Base-by-base conservation (phyloP, 2,329 filamentous ascomycete species). In the Aschersonia sp. region DNA sequence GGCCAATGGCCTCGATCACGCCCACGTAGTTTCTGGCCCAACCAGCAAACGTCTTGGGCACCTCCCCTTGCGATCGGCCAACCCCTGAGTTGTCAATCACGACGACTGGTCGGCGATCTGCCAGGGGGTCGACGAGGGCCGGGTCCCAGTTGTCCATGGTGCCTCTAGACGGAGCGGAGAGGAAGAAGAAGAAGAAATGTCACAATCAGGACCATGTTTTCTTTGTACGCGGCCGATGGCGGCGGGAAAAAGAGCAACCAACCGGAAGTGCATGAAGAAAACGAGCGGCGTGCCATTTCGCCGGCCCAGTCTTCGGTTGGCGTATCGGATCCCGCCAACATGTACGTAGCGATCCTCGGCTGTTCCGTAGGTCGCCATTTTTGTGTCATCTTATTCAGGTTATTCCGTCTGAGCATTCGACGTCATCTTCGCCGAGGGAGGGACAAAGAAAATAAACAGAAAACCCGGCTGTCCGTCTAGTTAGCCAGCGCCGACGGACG, bases 51-150 rank as follows among this genome's bases (percentile, higher is more conserved):
- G 53, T 58, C 48, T 56, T 56, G 6, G 65, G 64, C 1, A 72
- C 63, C n/a, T 58, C 45, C 35, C 72, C 72, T 7, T 55, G 56
- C 9, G 65, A 70, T 37, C 64, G 64, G 5, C 72, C 72, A 7
- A 72, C 64, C 32, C 72, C 72, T 1, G 67, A 60, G 50, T 69
- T 69, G 60, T 76, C 71, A 52, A 71, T 62, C 40, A 72, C 59
- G 31, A 75, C 55, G 14, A 74, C 54, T 5, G 65, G 64, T 0
- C 72, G 67, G 7, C 52, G 55, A 1, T 58, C 54, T 2, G 68
- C 65, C 14, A 75, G 58, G 30, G 60, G 58, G 47, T 73, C 71
- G 56, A 74, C 51, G 31, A 75, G 55, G 1, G 62, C 58, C 6
- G 70, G 67, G 50, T 72, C 68, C 61, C 63, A 65, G 7, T 64